Evolutionary conservation across 2,329 filamentous ascomycete genomes (phyloP).

Genomic region (Exophiala viscosa): DNA sequence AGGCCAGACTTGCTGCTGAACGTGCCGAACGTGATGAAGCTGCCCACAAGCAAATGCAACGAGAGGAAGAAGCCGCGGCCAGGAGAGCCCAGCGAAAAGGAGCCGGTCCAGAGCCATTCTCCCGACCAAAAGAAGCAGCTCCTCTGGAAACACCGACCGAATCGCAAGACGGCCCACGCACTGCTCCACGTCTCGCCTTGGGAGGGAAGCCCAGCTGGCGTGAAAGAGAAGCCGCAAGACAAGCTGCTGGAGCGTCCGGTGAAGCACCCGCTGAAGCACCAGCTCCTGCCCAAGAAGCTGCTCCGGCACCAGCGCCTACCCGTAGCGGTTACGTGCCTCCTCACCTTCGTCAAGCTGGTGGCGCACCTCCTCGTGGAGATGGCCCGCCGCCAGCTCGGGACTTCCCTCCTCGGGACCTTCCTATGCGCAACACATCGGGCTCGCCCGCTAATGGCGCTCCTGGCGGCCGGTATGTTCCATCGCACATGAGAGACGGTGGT

Average conservation of each 20-base stretch:
- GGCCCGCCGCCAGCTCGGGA: conserved; percentile 26
- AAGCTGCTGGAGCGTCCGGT: conserved; percentile 23
- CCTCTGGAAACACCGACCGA: conserved; percentile 48
- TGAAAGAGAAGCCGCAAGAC: conserved; percentile 56
- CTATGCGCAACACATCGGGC: conserved; percentile 27
- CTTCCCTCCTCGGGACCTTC: conserved; percentile 16
- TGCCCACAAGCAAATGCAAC: conserved; percentile 66
- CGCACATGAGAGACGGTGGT: conserved; percentile 32
- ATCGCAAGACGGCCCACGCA: conserved; percentile 42
- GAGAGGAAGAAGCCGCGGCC: conserved; percentile 84
- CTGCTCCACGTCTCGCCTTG: conserved; percentile 55
- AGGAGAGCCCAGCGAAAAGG: conserved; percentile 66
- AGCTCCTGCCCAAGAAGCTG: conserved; percentile 10
- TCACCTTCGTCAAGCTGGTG: conserved; percentile 36
- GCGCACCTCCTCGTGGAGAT: conserved; percentile 11
- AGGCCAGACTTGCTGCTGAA: conserved; percentile 56
- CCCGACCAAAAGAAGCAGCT: conserved; percentile 32
- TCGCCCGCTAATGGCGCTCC: conserved; percentile 32
- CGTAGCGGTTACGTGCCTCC: conserved; percentile 36
- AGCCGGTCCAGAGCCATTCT: conserved; percentile 30
- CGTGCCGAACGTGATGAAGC: conserved; percentile 61
- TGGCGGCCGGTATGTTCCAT: conserved; percentile 34
- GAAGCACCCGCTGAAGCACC: conserved; percentile 10
- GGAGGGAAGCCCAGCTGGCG: conserved; percentile 56
- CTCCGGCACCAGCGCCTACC: conserved; percentile 29